Base-by-base conservation (phyloP, 176 grass and related monocot genomes). In the Juncus effusus region DNA sequence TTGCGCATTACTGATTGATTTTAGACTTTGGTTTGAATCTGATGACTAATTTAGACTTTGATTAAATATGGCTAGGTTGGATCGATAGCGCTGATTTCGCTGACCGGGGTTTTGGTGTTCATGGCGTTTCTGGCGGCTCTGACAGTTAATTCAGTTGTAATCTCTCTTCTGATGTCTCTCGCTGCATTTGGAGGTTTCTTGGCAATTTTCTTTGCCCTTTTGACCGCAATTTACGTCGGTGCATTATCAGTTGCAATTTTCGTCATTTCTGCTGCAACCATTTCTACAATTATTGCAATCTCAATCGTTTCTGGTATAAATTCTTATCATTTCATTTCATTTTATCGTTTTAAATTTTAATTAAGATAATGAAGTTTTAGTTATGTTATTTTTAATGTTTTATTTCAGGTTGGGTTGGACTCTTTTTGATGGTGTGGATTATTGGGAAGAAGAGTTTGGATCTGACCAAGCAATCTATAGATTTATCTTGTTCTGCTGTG, bases 361-460 rank as follows among this genome's bases (percentile, higher is more conserved):
- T 15, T 28, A 28, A 62, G 51, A 56, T 42, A n/a, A 19, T 70
- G 3, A 57, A 38, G 4, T 11, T 19, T 53, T 49, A 6, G 42
- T 35, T 54, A 10, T 53, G 28, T 36, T 45, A 13, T 67, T 52
- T 67, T 65, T 53, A 3, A 67, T 72, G 54, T 59, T 10, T 69
- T 47, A 14, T 50, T 59, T 82, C 59, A 91, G 93, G 87, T 36
- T 91, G 87, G 93, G 71, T 60, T 53, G 85, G 77, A 13, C 86
- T 96, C 60, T 79, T 96, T 52, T 91, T 79, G 74, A 40, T 88
- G 19, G 13, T 78, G 59, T 91, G 82, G 79, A 74, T 80, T 71
- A 63, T 42, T 9, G 63, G 42, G 4, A 85, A 67, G 58, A 85
- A 85, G 78, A 88, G 77, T 59, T 2, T 91, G 53, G 40, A 61